These are phyloP conservation scores for Alternaria metachromatica DNA, from an alignment of 2,329 filamentous ascomycete genomes.

Conservation along the genomic window DNA sequence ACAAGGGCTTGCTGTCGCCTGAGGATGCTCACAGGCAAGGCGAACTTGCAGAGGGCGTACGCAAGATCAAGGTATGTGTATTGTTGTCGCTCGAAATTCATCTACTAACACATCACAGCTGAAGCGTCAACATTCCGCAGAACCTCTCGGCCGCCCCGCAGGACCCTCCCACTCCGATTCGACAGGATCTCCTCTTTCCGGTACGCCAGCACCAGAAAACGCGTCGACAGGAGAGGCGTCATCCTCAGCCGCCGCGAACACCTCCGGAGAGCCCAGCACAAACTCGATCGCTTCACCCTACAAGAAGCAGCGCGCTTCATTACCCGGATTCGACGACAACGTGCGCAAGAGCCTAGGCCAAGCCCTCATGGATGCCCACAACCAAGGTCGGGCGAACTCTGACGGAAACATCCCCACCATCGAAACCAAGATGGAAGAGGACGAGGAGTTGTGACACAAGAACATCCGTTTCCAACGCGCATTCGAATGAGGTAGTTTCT, in stretches of 20 bases:
- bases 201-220: conserved; percentile 26
- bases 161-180: conserved; percentile 30
- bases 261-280: conserved; percentile 51
- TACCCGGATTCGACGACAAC: conserved; percentile 58
- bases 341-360: conserved; percentile 46
- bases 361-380: conserved; percentile 36
- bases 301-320: conserved; percentile 75
- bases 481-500: conserved; percentile 19
- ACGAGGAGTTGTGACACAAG: conserved; percentile 54
- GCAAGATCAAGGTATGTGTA: conserved; percentile 80
- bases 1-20: conserved; percentile 62
- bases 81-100: neutral
- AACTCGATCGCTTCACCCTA: conserved; percentile 70
- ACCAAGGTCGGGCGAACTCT: conserved; percentile 43
- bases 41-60: conserved; percentile 80
- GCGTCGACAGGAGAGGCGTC: conserved; percentile 29
- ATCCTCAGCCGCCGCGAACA: conserved; percentile 42
- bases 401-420: conserved; percentile 38
- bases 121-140: conserved; percentile 79
- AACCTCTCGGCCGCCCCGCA: conserved; percentile 61
- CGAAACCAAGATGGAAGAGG: conserved; percentile 50
- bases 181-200: conserved; percentile 36
- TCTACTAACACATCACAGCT: conserved; percentile 61
- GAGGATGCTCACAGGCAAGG: conserved; percentile 76
- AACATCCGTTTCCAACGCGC: conserved; percentile 31